Evolutionary conservation across 1,284 basidiomycete genomes (phyloP), one percentile per base, ranked within the genome.

Genomic region (Cryptococcus amylolentus): DNA sequence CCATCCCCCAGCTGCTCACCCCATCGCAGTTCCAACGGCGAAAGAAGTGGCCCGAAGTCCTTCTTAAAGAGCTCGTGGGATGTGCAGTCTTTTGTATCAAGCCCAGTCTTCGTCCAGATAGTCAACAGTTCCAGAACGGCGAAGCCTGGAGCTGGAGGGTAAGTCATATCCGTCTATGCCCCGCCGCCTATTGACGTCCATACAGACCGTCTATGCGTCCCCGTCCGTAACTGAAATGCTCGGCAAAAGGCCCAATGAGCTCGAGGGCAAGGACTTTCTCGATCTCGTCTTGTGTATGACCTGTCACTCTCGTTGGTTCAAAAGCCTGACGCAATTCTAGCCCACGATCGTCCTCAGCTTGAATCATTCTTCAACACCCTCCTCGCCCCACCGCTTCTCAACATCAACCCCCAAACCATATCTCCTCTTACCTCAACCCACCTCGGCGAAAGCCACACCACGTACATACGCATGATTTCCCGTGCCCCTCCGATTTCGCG

Each of bases 1-100:
- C 18, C 49, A 27, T 10, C n/a, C 13, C 16, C 26, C 26, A 23
- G 26, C 10, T 31, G 45, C 41, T 23, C 4, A 9, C 13, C 31
- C 10, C 31, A 23, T 20, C 8, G 6, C 23, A 77, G 74, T 77
- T 77, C 55, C 74, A 72, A 31, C 56, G 71, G 51, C 61, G 75
- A 18, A 77, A 77, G 60, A 57, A 60, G 58, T 77, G 75, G 75
- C 72, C 73, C n/a, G 69, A 74, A 49, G 58, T 77, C 18, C 56
- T 77, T 5, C 52, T 77, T 41, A 68, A 73, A 54, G 75, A 77
- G 56, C 61, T 77, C 6, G 64, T 70, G 0, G 73, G 72, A 13
- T 65, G 69, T 4, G 67, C 71, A 3, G 57, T 75, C 27, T 71
- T 76, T 57, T 76, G 71, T 56, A 48, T 76, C 51, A 69, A 72